Evolutionary conservation across 2,329 filamentous ascomycete genomes (phyloP).

Genomic region (Huntiella omanensis): DNA sequence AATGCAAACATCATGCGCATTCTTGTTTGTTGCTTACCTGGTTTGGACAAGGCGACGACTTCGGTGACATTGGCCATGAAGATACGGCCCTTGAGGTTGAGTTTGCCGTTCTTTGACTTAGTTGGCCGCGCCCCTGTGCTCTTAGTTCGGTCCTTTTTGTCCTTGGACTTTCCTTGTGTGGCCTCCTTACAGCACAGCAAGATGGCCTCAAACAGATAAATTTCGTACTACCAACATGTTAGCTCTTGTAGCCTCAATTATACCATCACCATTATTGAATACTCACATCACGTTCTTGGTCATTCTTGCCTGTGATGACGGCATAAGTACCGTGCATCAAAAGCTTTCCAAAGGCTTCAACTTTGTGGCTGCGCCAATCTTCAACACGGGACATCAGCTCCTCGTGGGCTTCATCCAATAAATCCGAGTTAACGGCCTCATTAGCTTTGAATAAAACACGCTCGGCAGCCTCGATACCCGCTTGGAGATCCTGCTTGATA

Average conservation of each 20-base stretch:
- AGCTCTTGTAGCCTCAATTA: conserved; percentile 2
- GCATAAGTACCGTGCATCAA: conserved; percentile 80
- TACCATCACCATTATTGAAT: neutral
- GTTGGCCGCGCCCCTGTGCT: conserved; percentile 36
- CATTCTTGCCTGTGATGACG: conserved; percentile 74
- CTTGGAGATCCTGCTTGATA: conserved; percentile 50
- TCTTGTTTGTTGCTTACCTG: conserved; percentile 38
- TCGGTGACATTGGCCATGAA: conserved; percentile 99
- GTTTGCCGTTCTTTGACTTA: conserved; percentile 49
- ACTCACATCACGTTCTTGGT: conserved; percentile 75
- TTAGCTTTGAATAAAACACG: conserved; percentile 72
- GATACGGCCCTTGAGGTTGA: conserved; percentile 90
- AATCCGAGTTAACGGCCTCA: conserved; percentile 73
- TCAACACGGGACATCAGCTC: conserved; percentile 73
- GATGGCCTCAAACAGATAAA: conserved; percentile 92
- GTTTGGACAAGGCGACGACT: conserved; percentile 70
- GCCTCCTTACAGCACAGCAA: conserved; percentile 93
- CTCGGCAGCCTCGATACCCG: conserved; percentile 66
- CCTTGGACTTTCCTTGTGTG: conserved; percentile 63
- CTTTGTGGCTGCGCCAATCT: conserved; percentile 88
- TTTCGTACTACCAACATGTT: conserved; percentile 55
- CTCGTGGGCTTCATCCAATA: conserved; percentile 64
- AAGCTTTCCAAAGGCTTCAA: conserved; percentile 80
- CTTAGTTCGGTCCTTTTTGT: conserved; percentile 49
- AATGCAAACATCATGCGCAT: neutral